Evolutionary conservation across 1,284 basidiomycete species (phyloP), one percentile per base, ranked within the genome.

Genomic region (Pseudozyma pruni): DNA sequence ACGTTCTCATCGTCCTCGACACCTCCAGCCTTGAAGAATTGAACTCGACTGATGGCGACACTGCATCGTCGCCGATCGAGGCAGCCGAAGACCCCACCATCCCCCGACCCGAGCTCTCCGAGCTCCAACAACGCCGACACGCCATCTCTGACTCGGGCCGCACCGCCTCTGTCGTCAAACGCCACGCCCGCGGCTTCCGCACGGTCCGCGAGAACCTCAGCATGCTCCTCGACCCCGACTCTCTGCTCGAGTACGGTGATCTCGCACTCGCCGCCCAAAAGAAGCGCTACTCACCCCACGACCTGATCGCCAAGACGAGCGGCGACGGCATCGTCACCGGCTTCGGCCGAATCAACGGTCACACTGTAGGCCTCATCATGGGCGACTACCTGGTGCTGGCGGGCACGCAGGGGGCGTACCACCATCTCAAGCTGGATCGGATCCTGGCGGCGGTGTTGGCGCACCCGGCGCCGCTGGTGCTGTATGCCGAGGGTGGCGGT

Each of bases 401-500:
- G 1, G 74, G 74, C 4, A 76, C 74, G 0, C 74, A 76, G 37
- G 74, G 74, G 13, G 51, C 52, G 25, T 60, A 69, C 37, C 71
- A 76, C 49, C 74, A 76, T 31, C 29, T 57, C 2, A 76, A 74
- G 31, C 57, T 74, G 9, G 74, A 76, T 34, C 66, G 74, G 1
- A 55, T 76, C n/a, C 52, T 76, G 4, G 25, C 31, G 0, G 43
- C 53, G 1, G 45, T 67, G 0, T 34, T 76, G 2, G 27, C 50
- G 1, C 57, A 74, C 16, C 71, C 72, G 1, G 53, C 50, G 5
- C 74, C 74, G 3, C 13, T 76, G 13, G 53, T 76, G 22, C 43
- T 76, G 27, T 76, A 76, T 40, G 74, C 74, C 13, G 71, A 76
- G 40, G 74, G 74, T 0, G 74, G 74, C 6, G 74, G 74, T 3